Percentiles rank a stretch among this genome's conserved stretches.
Evolutionary conservation across 2,329 filamentous ascomycete species (phyloP).

Genomic region (Ophiostoma ulmi): DNA sequence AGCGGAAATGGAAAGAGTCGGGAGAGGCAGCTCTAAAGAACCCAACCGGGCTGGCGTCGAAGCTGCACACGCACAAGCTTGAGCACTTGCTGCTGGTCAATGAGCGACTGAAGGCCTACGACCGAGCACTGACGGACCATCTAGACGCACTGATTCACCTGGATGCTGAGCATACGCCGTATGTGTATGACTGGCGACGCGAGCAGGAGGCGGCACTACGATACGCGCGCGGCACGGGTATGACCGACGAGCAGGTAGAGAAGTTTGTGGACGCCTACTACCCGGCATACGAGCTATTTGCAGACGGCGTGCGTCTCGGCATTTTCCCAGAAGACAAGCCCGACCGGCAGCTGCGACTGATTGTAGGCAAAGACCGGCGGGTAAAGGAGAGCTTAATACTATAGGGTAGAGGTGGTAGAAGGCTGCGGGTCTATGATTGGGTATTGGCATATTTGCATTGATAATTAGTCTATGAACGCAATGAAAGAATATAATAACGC

Average conservation of each 20-base stretch:
- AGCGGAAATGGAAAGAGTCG: constrained; percentile 43
- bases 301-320: constrained; percentile 53
- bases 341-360: constrained; percentile 55
- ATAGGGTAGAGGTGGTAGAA: neutral
- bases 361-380: constrained; percentile 56
- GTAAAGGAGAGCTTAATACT: constrained; percentile 54
- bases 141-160: constrained; percentile 55
- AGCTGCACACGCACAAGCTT: constrained; percentile 44
- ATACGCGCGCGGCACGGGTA: constrained; percentile 62
- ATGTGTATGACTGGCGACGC: constrained; percentile 78
- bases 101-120: constrained; percentile 43
- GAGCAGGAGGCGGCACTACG: constrained; percentile 73
- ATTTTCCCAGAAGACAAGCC: constrained; percentile 52
- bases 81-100: constrained; percentile 50
- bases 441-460: neutral
- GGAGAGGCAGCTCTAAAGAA: constrained; percentile 32
- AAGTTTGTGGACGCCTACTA: constrained; percentile 67
- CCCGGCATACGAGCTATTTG: constrained; percentile 67
- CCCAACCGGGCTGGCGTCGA: constrained; percentile 34
- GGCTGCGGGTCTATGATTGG: neutral
- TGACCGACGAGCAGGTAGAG: constrained; percentile 75
- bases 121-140: constrained; percentile 42
- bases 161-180: constrained; percentile 65
- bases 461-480: neutral
- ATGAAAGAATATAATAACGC: neutral